Evolutionary conservation across 1,284 basidiomycete genomes (phyloP), one percentile per base, ranked within the genome.

Genomic region (Tilletia setariae): DNA sequence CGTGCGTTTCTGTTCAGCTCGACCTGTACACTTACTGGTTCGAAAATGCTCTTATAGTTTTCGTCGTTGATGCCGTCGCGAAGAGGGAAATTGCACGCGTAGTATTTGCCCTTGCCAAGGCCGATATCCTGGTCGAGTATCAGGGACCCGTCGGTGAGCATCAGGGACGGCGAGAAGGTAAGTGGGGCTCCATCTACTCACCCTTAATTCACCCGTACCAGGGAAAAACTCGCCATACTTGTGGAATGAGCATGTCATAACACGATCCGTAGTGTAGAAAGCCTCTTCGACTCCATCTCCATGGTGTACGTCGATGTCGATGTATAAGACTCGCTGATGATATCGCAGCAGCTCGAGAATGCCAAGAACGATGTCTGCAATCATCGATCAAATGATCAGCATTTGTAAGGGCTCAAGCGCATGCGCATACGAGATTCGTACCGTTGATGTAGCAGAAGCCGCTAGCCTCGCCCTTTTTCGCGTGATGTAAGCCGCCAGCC

Each of bases 181-280:
- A 13, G 28, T 35, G 16, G 11, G 44, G 3, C 6, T 42, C 19
- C 11, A 62, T 19, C 32, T 35, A 82, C 89, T 76, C 82, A 92
- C 91, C 74, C 94, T 87, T 51, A 98, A 85, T 83, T 97, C 95
- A 40, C 96, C 96, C 1, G 96, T 99, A 13, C 96, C 96, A 21
- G 96, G 96, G 85, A 99, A 99, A 84, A 93, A 99, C 83, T 99
- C 96, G 62, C 96, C 96, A 78, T 97, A 99, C 84, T 98, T 98
- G 84, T 99, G 96, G 84, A 98, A 97, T 76, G 91, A 94, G 81
- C 90, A 90, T 0, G 95, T 98, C 96, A 99, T 98, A 64, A 99
- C 96, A 59, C 96, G 87, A 81, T 99, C 95, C 16, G 96, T 98
- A 0, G 94, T 96, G 83, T 98, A 98, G 83, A 99, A 99, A 0